Evolutionary conservation across 2,329 filamentous ascomycete species (phyloP).

Genomic region (Grosmannia huntii): DNA sequence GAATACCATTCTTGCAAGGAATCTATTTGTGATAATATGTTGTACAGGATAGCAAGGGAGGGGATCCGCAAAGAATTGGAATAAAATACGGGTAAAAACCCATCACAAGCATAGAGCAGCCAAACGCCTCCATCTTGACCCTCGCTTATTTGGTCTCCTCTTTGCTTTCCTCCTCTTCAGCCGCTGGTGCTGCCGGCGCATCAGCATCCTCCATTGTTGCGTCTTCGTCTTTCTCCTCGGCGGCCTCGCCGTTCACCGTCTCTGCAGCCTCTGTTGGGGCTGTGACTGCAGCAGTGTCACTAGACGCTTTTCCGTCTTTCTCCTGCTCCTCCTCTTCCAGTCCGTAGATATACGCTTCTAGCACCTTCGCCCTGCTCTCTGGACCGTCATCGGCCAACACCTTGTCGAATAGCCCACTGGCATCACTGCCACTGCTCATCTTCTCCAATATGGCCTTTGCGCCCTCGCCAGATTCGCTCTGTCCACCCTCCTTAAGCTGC

Average conservation of each 20-base stretch:
- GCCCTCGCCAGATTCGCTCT: constrained; percentile 29
- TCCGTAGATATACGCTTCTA: constrained; percentile 37
- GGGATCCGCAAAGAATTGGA: not conserved
- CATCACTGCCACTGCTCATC: constrained; percentile 24
- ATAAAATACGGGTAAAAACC: no score
- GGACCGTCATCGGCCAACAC: constrained; percentile 36
- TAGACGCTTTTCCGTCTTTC: not conserved
- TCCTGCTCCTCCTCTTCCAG: not conserved
- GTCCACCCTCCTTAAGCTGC: constrained; percentile 27
- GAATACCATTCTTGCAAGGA: not conserved
- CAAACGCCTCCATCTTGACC: not conserved
- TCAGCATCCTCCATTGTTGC: constrained; percentile 2
- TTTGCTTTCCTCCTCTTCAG: not conserved
- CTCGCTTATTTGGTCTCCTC: not conserved
- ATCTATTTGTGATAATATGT: not conserved
- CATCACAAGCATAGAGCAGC: not conserved
- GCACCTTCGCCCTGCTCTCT: constrained; percentile 32
- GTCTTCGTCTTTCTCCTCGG: not conserved
- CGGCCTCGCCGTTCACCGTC: not conserved
- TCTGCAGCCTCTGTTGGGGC: not conserved
- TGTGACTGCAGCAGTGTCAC: not conserved
- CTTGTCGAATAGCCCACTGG: constrained; percentile 31
- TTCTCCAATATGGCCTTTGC: constrained; percentile 29
- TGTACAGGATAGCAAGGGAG: not conserved
- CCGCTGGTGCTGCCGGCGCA: not conserved